These are phyloP conservation scores for Melocanna baccifera DNA, from an alignment of 176 grass and related monocot genomes.

Conservation along the genomic window DNA sequence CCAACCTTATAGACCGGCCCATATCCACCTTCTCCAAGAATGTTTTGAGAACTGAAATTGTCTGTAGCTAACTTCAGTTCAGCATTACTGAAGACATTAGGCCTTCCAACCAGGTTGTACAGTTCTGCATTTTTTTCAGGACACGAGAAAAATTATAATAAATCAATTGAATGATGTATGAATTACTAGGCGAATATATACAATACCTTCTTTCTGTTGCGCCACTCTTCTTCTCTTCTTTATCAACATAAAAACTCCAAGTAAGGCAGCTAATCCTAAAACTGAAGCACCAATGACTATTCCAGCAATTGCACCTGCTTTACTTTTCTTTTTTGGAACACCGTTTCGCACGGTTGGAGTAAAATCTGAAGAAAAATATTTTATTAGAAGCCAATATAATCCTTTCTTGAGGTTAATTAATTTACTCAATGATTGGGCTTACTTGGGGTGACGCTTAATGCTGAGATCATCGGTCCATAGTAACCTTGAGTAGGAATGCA, in stretches of 20 bases:
- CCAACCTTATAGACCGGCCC: constrained; percentile 38
- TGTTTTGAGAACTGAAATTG: constrained; percentile 47
- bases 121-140: too few species aligned
- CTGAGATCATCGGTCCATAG: constrained; percentile 65
- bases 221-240: constrained; percentile 38
- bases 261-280: constrained; percentile 30
- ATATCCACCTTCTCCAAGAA: constrained; percentile 45
- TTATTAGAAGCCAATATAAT: neutral
- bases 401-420: neutral
- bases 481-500: constrained; percentile 66
- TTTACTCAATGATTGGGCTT: neutral
- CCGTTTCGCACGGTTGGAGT: constrained; percentile 60
- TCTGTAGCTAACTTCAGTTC: constrained; percentile 25
- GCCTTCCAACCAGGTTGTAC: too few species aligned
- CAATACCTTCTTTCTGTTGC: constrained; percentile 33
- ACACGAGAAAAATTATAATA: too few species aligned
- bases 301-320: constrained; percentile 49
- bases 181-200: neutral
- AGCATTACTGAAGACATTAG: neutral
- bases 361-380: constrained; percentile 50
- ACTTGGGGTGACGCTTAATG: constrained; percentile 71
- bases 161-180: neutral
- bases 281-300: constrained; percentile 20
- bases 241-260: constrained; percentile 36
- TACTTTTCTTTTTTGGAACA: constrained; percentile 31